Evolutionary conservation across 2,329 filamentous ascomycete genomes (phyloP), one percentile per base, ranked within the genome.

Genomic region (Microsporum audouinii): DNA sequence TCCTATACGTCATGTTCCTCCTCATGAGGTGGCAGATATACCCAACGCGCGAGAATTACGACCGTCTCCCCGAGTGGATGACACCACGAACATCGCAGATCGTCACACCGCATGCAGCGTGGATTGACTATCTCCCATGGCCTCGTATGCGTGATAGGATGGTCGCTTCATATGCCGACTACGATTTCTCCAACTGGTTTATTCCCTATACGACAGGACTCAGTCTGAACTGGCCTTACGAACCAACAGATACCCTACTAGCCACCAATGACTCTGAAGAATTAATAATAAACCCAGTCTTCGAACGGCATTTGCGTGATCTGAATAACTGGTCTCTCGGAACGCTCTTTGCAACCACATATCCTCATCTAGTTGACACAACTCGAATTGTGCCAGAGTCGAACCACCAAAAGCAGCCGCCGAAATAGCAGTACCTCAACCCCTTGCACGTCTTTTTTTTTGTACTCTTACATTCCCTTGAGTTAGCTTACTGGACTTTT

Each of bases 1-100:
- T 89, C 5, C 79, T 95, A 5, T 95, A 91, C 71, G 78, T 87
- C 69, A 95, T 95, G 88, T 95, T 95, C 73, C 80, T 91, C 36
- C 71, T 91, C 65, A 89, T 94, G 86, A 83, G 87, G 47, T 96
- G 91, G 89, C 85, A 89, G 71, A 87, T 95, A 61, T 83, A 83
- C 33, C 89, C 90, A 0, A 89, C 88, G 0, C 80, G 81, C 63
- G 87, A 91, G 66, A 95, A 91, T 74, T 91, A 88, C 72, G 83
- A 89, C 29, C 81, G 87, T 2, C 75, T 96, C 8, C 90, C 91
- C 0, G 79, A 84, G 3, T 95, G 88, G 84, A 76, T 86, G 43
- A 81, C 80, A 0, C 90, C 91, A 1, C 77, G 81, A 1, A 79
- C 82, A 0, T 80, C 80, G 5, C 90, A 95, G 70, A 74, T 89